Evolutionary conservation across 2,329 filamentous ascomycete genomes (phyloP).

Genomic region (Fusarium pseudonygamai): DNA sequence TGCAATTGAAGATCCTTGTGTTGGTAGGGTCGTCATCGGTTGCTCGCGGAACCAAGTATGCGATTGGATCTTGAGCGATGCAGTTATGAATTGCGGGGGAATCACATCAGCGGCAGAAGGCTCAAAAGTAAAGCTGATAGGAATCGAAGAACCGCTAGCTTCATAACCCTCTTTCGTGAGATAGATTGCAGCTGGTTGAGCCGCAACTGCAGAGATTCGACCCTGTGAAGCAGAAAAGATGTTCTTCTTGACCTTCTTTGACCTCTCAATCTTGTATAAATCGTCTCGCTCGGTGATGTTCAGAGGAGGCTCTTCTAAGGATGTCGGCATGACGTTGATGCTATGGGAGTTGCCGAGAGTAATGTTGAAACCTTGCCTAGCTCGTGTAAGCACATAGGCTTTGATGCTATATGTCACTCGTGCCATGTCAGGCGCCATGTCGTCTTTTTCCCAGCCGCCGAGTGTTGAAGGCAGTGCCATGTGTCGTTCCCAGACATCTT

Average conservation of each 20-base stretch:
- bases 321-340: constrained; percentile 36
- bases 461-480: constrained; percentile 32
- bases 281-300: constrained; percentile 31
- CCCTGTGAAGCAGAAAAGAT: constrained; percentile 32
- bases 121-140: constrained; percentile 29
- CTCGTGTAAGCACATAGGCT: constrained; percentile 7
- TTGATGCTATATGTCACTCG: constrained; percentile 31
- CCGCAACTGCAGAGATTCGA: constrained; percentile 27
- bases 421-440: constrained; percentile 29
- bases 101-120: constrained; percentile 14
- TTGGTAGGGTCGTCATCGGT: constrained; percentile 28
- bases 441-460: constrained; percentile 36
- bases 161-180: constrained; percentile 27
- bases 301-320: constrained; percentile 35
- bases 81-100: constrained; percentile 25
- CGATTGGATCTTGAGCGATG: constrained; percentile 17
- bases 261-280: constrained; percentile 22
- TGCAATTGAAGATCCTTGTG: constrained; percentile 11
- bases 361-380: constrained; percentile 4
- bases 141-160: constrained; percentile 18
- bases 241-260: constrained; percentile 36
- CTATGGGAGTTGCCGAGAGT: constrained; percentile 13
- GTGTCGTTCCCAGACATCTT: constrained; percentile 26
- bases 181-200: constrained; percentile 31
- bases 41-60: constrained; percentile 39